Evolutionary conservation across 148 eudicot genomes (phyloP).

Genomic region (Cornus florida): DNA sequence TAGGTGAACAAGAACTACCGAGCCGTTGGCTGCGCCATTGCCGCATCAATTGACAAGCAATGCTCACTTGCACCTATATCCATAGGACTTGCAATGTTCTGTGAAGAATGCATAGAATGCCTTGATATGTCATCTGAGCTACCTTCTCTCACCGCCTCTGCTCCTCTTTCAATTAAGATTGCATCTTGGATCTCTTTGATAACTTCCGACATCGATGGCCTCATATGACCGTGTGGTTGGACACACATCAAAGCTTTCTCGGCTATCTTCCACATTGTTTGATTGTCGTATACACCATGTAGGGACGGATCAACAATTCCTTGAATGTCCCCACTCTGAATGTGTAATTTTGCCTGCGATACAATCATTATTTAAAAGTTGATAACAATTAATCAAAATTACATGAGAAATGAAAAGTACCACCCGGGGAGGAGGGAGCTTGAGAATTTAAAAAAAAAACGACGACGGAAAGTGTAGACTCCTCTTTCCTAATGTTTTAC

Average conservation of each 20-base stretch:
- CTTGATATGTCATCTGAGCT: constrained; percentile 72
- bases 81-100: constrained; percentile 53
- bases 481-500: background rate
- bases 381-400: no score
- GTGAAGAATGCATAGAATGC: constrained; percentile 64
- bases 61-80: constrained; percentile 69
- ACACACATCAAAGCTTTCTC: constrained; percentile 95
- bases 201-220: constrained; percentile 94
- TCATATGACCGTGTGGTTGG: constrained; percentile 77
- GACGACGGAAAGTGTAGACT: background rate
- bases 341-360: constrained; percentile 81
- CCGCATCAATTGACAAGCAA: constrained; percentile 72
- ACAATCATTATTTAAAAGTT: background rate
- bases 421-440: background rate
- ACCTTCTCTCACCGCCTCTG: constrained; percentile 58
- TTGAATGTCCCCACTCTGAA: constrained; percentile 91
- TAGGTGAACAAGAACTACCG: constrained; percentile 37
- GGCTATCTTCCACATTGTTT: constrained; percentile 98
- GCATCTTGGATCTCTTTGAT: constrained; percentile 94
- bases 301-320: constrained; percentile 81
- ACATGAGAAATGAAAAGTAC: background rate
- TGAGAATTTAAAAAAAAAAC: background rate
- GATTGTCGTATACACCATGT: constrained; percentile 67
- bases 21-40: constrained; percentile 64
- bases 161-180: constrained; percentile 68